Evolutionary conservation across 2,329 filamentous ascomycete species (phyloP).

Genomic region (Ophiostoma piceae): DNA sequence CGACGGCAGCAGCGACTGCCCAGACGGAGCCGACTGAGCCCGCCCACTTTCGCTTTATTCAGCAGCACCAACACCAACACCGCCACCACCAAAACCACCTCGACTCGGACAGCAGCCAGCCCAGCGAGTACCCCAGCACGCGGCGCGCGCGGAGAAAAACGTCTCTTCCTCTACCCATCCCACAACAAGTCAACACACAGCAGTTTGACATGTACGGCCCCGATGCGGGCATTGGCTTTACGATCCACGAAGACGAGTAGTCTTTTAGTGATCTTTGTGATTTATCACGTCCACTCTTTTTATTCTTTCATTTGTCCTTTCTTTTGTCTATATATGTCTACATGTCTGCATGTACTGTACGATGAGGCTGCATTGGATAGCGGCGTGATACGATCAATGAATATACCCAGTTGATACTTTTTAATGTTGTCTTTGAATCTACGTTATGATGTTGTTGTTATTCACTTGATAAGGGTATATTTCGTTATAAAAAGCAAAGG

Average conservation of each 20-base stretch:
- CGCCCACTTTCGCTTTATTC: background rate
- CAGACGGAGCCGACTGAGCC: background rate
- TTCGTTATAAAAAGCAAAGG: no score
- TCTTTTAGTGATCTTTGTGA: background rate
- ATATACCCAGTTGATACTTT: background rate
- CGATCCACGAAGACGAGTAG: slow-evolving; percentile 27
- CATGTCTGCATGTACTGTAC: slow-evolving; percentile 1
- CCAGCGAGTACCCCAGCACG: slow-evolving; percentile 53
- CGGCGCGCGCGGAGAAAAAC: slow-evolving; percentile 38
- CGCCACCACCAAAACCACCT: background rate
- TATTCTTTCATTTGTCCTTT: background rate
- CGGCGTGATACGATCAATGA: slow-evolving; percentile 1
- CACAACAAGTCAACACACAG: slow-evolving; percentile 1
- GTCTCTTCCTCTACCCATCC: background rate
- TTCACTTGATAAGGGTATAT: no score
- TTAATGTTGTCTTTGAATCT: background rate
- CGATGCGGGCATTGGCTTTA: slow-evolving; percentile 24
- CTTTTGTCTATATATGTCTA: background rate
- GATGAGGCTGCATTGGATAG: background rate
- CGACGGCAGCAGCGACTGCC: background rate
- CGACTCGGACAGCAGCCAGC: slow-evolving; percentile 45
- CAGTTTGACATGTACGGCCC: slow-evolving; percentile 12
- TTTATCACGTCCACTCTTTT: background rate
- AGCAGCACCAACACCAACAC: background rate
- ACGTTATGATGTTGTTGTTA: background rate